Percentiles rank a stretch among this genome's conserved stretches.
Evolutionary conservation across 116 monocot genomes (phyloP).

Genomic region (Posidonia oceanica): DNA sequence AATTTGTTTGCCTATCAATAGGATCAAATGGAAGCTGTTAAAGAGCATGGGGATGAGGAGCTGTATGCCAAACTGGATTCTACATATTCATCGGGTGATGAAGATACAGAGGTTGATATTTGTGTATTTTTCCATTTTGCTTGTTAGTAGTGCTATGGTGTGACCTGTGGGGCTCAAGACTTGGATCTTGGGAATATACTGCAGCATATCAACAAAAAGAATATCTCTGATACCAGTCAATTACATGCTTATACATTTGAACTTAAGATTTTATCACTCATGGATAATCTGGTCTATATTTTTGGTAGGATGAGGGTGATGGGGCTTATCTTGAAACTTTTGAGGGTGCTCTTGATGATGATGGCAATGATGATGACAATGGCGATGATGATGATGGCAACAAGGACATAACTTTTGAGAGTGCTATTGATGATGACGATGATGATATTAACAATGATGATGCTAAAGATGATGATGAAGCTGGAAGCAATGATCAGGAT

Average conservation of each 20-base stretch:
- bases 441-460: not conserved
- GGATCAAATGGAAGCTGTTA: conserved; percentile 55
- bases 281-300: not conserved
- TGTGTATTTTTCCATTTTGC: not conserved
- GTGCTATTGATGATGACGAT: not conserved
- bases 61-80: conserved; percentile 69
- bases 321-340: conserved; percentile 35
- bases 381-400: not conserved
- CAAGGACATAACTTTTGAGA: not conserved
- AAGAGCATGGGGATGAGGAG: conserved; percentile 59
- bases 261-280: not conserved
- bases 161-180: too few species aligned
- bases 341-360: conserved; percentile 10
- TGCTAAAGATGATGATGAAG: too few species aligned
- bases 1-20: conserved; percentile 9
- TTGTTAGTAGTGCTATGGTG: not conserved
- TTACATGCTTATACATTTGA: too few species aligned
- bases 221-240: too few species aligned
- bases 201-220: too few species aligned
- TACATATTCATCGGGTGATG: conserved; percentile 57
- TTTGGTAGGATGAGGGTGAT: conserved; percentile 47
- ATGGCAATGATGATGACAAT: not conserved
- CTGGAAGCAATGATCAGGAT: not conserved
- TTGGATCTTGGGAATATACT: not conserved
- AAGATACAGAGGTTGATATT: conserved; percentile 54